phyloP scores from a whole-genome alignment of 2,329 filamentous ascomycete species.

The Diaporthe ilicicola region DNA sequence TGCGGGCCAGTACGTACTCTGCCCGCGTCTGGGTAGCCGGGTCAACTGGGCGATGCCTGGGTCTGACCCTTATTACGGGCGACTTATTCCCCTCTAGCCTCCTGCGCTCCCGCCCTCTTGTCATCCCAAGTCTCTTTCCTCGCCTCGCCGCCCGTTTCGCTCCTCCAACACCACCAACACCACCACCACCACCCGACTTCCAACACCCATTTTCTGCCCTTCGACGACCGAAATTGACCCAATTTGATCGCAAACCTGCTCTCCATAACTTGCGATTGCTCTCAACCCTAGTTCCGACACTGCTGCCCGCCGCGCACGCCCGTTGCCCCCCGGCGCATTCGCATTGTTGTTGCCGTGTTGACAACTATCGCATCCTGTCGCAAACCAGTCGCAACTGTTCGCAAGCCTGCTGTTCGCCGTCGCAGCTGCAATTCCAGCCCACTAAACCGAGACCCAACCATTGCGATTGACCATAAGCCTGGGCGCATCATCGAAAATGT shows the following conservation, averaged over 20 bases:
- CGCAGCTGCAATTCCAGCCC: background rate
- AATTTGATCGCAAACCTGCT: constrained; percentile 25
- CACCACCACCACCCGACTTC: constrained; percentile 22
- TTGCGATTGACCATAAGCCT: background rate
- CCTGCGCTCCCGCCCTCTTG: constrained; percentile 32
- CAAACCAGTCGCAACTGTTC: constrained; percentile 26
- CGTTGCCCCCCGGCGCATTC: constrained; percentile 32
- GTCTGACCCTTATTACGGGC: constrained; percentile 29
- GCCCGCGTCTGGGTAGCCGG: background rate
- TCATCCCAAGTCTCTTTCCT: constrained; percentile 30
- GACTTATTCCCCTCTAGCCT: constrained; percentile 34
- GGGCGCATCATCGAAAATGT: constrained; percentile 49
- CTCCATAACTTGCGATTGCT: constrained; percentile 26
- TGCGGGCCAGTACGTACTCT: constrained; percentile 18
- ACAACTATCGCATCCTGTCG: constrained; percentile 23
- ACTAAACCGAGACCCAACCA: background rate
- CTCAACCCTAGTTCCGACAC: background rate
- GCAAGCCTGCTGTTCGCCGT: background rate
- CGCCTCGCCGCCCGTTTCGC: constrained; percentile 25
- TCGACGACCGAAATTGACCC: constrained; percentile 21
- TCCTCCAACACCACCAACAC: background rate
- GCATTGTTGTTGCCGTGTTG: constrained; percentile 2
- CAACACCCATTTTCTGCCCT: constrained; percentile 18
- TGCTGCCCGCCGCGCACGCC: constrained; percentile 26
- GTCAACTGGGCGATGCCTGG: constrained; percentile 19